A percentile compares a stretch with the other conserved stretches of the same genome.
phyloP scores from a whole-genome alignment of 1,284 basidiomycete species.

The Irpex sp. region DNA sequence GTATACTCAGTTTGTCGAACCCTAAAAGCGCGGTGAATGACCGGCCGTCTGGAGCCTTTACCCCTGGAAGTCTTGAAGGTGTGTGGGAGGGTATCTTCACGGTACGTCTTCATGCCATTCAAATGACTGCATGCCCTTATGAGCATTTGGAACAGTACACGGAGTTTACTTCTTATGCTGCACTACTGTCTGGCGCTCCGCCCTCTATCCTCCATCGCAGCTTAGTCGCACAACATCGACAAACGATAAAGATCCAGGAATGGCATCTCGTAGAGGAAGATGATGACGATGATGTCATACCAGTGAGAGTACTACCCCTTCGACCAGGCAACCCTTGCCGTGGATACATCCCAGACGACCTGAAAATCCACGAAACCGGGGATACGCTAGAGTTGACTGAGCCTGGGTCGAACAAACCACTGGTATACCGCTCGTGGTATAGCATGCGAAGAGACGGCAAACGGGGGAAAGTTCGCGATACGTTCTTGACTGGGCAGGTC shows the following conservation, averaged over 20 bases:
- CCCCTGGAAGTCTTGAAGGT: slow-evolving; percentile 65
- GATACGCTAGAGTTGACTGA: slow-evolving; percentile 42
- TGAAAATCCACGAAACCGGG: slow-evolving; percentile 37
- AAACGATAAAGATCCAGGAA: slow-evolving; percentile 75
- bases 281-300: slow-evolving; percentile 21
- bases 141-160: slow-evolving; percentile 48
- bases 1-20: slow-evolving; percentile 41
- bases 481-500: slow-evolving; percentile 72
- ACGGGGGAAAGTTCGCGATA: slow-evolving; percentile 43
- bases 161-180: slow-evolving; percentile 65
- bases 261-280: slow-evolving; percentile 47
- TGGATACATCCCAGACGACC: slow-evolving; percentile 51
- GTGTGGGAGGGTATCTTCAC: slow-evolving; percentile 76
- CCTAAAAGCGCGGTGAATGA: slow-evolving; percentile 26
- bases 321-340: slow-evolving; percentile 34
- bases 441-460: slow-evolving; percentile 16
- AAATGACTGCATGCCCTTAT: slow-evolving; percentile 2
- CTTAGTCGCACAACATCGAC: slow-evolving; percentile 63
- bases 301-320: slow-evolving; percentile 25
- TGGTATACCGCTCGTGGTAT: slow-evolving; percentile 37
- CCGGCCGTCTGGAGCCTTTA: slow-evolving; percentile 42
- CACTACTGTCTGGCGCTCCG: slow-evolving; percentile 57
- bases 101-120: slow-evolving; percentile 34
- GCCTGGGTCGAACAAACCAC: slow-evolving; percentile 29
- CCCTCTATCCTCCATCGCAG: slow-evolving; percentile 54